Evolutionary conservation across 805 yeast genomes (phyloP).

Genomic region (Candida nanaspora): DNA sequence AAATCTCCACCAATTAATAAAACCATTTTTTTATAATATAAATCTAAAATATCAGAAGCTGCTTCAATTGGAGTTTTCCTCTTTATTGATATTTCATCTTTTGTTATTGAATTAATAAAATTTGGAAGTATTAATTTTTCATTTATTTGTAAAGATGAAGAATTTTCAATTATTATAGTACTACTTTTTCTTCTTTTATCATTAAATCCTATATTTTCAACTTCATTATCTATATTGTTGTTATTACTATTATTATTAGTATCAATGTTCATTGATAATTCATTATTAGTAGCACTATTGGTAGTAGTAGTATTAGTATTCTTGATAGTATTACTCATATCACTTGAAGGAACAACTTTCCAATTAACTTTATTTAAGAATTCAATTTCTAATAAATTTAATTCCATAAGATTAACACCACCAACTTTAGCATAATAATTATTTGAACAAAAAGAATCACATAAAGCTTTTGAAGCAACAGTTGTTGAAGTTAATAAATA

Average conservation of each 20-base stretch:
- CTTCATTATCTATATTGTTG: too few relatives aligned
- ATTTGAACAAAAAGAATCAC: constrained; percentile 92
- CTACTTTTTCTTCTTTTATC: too few relatives aligned
- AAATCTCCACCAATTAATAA: constrained; percentile 35
- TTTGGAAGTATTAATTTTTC: constrained; percentile 7
- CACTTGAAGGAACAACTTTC: constrained; percentile 56
- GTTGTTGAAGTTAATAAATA: constrained; percentile 86
- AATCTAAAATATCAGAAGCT: constrained; percentile 34
- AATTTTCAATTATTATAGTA: too few relatives aligned
- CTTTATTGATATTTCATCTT: constrained; percentile 6
- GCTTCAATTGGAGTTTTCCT: constrained; percentile 18
- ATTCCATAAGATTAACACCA: constrained; percentile 76
- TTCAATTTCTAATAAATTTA: constrained; percentile 84
- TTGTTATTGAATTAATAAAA: constrained; percentile 2
- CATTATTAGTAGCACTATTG: too few relatives aligned
- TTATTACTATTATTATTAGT: too few relatives aligned
- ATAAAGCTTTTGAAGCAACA: constrained; percentile 81
- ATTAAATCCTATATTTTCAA: too few relatives aligned
- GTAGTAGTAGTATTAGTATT: too few relatives aligned
- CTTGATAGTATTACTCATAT: too few relatives aligned
- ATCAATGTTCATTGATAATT: too few relatives aligned
- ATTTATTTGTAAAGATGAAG: too few relatives aligned
- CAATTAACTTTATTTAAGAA: constrained; percentile 76
- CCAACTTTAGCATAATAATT: constrained; percentile 94
- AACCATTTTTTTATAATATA: constrained; percentile 44